Base-by-base conservation (phyloP, 2,329 filamentous ascomycete genomes). In the Fusarium hostae region DNA sequence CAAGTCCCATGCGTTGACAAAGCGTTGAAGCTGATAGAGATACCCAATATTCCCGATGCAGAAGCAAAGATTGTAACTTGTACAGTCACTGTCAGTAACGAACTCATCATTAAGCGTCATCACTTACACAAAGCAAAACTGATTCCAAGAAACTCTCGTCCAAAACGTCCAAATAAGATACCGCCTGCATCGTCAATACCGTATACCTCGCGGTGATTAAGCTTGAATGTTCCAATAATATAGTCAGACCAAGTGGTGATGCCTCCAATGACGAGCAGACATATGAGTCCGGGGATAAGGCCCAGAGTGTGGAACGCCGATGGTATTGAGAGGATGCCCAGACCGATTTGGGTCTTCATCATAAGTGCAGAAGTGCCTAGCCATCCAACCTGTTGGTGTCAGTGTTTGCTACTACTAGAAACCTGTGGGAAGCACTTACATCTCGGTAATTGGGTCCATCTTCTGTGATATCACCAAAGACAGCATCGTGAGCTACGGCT, bases 101-200 rank as follows among this genome's bases (percentile, higher is more conserved):
- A 28, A 3, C 22, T 26, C 1, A 4, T 3, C 18, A 20, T 4
- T 11, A n/a, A 9, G 8, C 12, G 18, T 22, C 5, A 6, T 44
- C 2, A 6, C 22, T 63, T 62, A 51, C 63, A 83, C 82, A 80
- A 57, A 85, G 63, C 70, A 66, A 82, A 80, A 16, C 76, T 72
- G 52, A 73, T 67, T 9, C 79, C 82, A 39, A 87, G 79, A 37
- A 85, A 57, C 59, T 84, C 83, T 10, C 83, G 81, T 2, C 86
- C 85, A 9, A 82, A 60, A 3, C 78, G 80, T n/a, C 86, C 86
- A 70, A 86, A 85, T 16, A 88, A 79, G 37, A 87, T 77, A 6
- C 67, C 68, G 24, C 85, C 86, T 2, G 84, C 86, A 68, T 88
- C 86, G 58, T 87, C 86, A 61, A 88, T 86, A 41, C 85, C 82